Evolutionary conservation across 1,284 basidiomycete species (phyloP), one percentile per base, ranked within the genome.

Genomic region (Coniophora puteana): DNA sequence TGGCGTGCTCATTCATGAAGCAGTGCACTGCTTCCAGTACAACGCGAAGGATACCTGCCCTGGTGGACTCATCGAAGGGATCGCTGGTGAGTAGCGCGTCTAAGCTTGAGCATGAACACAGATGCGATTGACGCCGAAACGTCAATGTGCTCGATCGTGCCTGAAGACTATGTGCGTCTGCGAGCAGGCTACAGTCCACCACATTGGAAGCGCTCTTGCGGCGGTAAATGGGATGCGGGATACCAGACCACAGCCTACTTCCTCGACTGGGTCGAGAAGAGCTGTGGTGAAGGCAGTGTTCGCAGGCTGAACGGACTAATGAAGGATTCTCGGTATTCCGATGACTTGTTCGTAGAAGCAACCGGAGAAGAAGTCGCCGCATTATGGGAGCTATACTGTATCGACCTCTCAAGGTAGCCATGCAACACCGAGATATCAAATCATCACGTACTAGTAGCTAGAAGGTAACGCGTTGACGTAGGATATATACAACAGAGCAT

Each of bases 21-120:
- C 81, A 54, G 83, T 83, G 4, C 85, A 87, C 51, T 87, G 85
- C 56, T 88, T 71, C 57, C 84, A 87, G 52, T 73, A 80, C 61
- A 72, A 84, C 51, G 81, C 69, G 3, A 58, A 63, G 34, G 76
- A 67, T 18, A 74, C 71, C 24, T 80, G 76, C 49, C 83, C 83
- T 1, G 71, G 72, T 6, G 84, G 84, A 2, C 59, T 88, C 38
- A 76, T 84, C 48, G 85, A 88, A 54, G 84, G 84, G 22, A 69
- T 88, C 26, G 84, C 85, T 58, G 84, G 84, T 83, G 45, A 35
- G 68, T 8, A 31, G 4, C 22, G 5, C 16, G 8, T 14, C 8
- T n/a, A 17, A 3, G n/a, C 2, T 37, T 26, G 27, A 20, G 18
- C 30, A 26, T 37, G 14, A 44, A 43, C 44, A 23, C 8, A 21